Base-by-base conservation (phyloP, 345 rosid genomes). In the Euphorbia peplus region DNA sequence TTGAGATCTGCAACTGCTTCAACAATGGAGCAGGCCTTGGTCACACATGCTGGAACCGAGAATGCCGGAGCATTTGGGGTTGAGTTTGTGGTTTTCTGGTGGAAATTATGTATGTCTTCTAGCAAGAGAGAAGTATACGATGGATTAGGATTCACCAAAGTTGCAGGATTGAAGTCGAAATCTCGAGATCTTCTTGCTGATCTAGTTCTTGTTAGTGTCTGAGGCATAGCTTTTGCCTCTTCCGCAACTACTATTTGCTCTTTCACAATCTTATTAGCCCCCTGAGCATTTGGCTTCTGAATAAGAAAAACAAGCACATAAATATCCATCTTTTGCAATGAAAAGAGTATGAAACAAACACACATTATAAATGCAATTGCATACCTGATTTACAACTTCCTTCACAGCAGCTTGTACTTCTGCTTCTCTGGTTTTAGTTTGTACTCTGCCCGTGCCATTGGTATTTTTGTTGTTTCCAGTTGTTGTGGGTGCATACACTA, bases 41-140 rank as follows among this genome's bases (percentile, higher is more conserved):
- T 66, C 50, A 91, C 79, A 63, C 95, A 89, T n/a, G 85, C 56
- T 10, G 96, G 96, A 64, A 90, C 80, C 2, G 86, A 55, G 68
- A 78, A 64, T 16, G 73, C 60, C 24, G 80, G 74, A 12, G 72
- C 12, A n/a, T 57, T 57, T 29, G 63, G 4, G 41, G 28, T 29
- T 32, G 66, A 13, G 51, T 41, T 62, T 24, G 68, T 71, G 74
- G 70, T 85, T 79, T 85, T 89, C 72, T 89, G 97, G 67, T 91
- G 93, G 60, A 95, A 95, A 72, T 89, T 95, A 18, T 95, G 96
- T 75, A 95, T 95, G 72, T 95, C 99, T 70, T 95, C 91, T 3
- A 95, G 83, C 64, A 95, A 64, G 69, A 95, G 66, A 4, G 89
- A 73, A 0, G 96, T 84, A 67, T 91, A 95, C 32, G 96, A 88